Percentiles rank a stretch among this genome's conserved stretches.
Evolutionary conservation across 2,329 filamentous ascomycete genomes (phyloP).

Genomic region (Trichoderma sp.): DNA sequence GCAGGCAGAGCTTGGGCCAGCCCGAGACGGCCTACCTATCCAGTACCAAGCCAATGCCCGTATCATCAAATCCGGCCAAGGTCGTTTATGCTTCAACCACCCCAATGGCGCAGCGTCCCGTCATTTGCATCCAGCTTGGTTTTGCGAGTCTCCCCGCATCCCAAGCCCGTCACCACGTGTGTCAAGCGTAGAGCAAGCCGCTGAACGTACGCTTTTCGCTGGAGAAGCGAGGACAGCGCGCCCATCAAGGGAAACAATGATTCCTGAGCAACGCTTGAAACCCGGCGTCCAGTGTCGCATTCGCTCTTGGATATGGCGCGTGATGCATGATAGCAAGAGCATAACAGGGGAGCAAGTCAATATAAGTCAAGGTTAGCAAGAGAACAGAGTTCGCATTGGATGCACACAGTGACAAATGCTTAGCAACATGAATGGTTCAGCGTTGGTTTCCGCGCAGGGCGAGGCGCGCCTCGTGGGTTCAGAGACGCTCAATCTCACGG

Average conservation of each 20-base stretch:
- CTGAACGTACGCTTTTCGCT: neutral
- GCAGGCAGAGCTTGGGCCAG: constrained; percentile 23
- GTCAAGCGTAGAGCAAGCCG: neutral
- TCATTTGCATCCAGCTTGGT: neutral
- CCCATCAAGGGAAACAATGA: neutral
- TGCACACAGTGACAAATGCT: constrained; percentile 19
- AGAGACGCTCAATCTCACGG: constrained; percentile 16
- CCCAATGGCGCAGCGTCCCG: neutral
- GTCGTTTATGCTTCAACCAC: neutral
- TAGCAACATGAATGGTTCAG: constrained; percentile 7
- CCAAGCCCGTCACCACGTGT: constrained; percentile 4
- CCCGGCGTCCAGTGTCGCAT: neutral
- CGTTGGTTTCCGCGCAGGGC: neutral
- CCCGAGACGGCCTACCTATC: neutral
- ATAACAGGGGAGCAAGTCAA: neutral
- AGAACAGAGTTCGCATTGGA: neutral
- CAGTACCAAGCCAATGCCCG: neutral
- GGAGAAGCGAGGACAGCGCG: neutral
- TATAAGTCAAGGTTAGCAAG: constrained; percentile 6
- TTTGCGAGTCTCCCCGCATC: constrained; percentile 17
- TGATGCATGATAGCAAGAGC: neutral
- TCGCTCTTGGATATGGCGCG: neutral
- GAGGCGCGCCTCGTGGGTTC: constrained; percentile 5
- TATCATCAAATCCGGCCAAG: neutral
- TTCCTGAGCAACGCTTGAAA: neutral